A percentile compares a stretch with the other conserved stretches of the same genome.
These are phyloP conservation scores for Schizophyllum commune DNA, from an alignment of 1,284 basidiomycete genomes.

Conservation along the genomic window DNA sequence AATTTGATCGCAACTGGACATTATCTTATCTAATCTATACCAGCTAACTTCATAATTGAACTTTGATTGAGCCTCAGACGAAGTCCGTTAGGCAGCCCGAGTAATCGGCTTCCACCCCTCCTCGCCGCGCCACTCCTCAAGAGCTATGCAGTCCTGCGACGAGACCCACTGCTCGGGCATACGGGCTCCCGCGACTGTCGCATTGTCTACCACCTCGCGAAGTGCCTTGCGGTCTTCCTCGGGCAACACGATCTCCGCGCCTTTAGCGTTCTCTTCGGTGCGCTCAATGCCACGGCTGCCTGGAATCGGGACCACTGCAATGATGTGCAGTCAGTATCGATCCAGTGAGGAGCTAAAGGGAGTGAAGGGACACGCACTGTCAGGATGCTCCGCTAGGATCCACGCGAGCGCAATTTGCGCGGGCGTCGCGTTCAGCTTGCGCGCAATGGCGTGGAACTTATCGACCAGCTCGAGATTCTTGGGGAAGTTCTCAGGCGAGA, in stretches of 20 bases:
- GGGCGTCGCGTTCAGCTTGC: constrained; percentile 25
- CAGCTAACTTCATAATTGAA: too few relatives aligned
- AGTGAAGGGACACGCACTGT: constrained; percentile 35
- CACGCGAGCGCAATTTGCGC: constrained; percentile 29
- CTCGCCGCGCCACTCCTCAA: constrained; percentile 5
- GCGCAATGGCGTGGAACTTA: constrained; percentile 24
- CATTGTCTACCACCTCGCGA: constrained; percentile 6
- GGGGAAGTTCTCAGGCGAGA: not conserved
- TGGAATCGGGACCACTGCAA: constrained; percentile 3
- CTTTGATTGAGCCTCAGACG: too few relatives aligned
- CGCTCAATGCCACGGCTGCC: constrained; percentile 4
- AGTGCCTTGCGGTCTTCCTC: constrained; percentile 5
- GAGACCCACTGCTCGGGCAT: not conserved
- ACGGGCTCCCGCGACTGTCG: constrained; percentile 9
- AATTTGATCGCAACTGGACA: too few relatives aligned
- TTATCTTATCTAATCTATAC: too few relatives aligned
- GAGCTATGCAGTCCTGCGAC: constrained; percentile 8
- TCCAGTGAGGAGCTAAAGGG: constrained; percentile 10
- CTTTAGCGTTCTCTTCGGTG: constrained; percentile 8
- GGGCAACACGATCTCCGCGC: constrained; percentile 5
- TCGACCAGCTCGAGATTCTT: constrained; percentile 17
- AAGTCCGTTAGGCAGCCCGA: too few relatives aligned
- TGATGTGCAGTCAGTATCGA: constrained; percentile 2
- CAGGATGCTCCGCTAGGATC: constrained; percentile 11
- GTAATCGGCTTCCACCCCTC: not conserved